These are phyloP conservation scores for Emiliania huxleyi DNA, from an alignment of 78 protist species.

Conservation along the genomic window DNA sequence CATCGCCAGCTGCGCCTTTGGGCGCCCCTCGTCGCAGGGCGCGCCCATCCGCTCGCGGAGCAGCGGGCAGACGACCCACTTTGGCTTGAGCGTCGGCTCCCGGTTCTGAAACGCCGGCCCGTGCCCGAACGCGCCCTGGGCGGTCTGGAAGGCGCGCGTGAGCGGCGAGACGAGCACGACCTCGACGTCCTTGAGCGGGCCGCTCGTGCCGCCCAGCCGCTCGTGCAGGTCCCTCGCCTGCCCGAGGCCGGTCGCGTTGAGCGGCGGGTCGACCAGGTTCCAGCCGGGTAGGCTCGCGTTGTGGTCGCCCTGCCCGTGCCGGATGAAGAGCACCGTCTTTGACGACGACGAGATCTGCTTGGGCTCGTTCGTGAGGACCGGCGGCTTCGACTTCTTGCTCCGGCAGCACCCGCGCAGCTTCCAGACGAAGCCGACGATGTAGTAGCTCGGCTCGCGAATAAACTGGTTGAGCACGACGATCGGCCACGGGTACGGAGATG, in stretches of 20 bases:
- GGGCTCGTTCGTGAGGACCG: not conserved
- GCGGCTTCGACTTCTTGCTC: not conserved
- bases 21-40: not conserved
- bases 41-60: not conserved
- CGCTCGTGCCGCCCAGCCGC: not conserved
- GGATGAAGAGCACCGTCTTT: not conserved
- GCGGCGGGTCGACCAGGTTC: not conserved
- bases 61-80: not conserved
- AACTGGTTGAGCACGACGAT: not conserved
- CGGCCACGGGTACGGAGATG: too few relatives aligned
- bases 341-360: not conserved
- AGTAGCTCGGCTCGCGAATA: not conserved
- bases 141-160: not conserved
- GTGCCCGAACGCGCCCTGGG: not conserved
- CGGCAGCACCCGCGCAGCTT: not conserved
- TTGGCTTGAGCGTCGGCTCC: not conserved
- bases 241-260: not conserved
- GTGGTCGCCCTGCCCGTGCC: constrained; percentile 4
- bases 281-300: not conserved
- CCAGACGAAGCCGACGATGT: not conserved
- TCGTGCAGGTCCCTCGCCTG: not conserved
- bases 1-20: not conserved
- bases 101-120: not conserved
- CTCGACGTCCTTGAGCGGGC: not conserved
- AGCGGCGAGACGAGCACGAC: not conserved